Evolutionary conservation across 352 stramenopile genomes (phyloP), one percentile per base, ranked within the genome.

Genomic region (Pythium dissotocum): DNA sequence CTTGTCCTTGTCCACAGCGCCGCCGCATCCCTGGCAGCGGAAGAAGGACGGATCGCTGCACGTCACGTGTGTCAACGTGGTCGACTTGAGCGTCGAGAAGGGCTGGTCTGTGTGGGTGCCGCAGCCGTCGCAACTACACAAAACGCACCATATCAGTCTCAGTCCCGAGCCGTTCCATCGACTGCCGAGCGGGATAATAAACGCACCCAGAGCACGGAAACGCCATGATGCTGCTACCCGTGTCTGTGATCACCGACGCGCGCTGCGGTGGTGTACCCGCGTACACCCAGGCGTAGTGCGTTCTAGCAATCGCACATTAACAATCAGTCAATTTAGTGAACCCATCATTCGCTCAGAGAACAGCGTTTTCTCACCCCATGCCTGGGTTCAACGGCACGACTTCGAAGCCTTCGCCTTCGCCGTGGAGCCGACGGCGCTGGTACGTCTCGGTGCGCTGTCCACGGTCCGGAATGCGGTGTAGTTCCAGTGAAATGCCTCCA

Each of bases 261-360:
- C 88, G 75, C 65, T 96, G 88, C 4, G 88, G 86, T 4, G 88
- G 88, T 8, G 83, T 91, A 24, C 88, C 88, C 21, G 77, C 83
- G 70, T 94, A 94, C 16, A 94, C 78, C 86, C 84, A 93, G 24
- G 88, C 87, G 55, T 94, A 96, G 64, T 96, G 88, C 21, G 88
- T 96, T 4, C 88, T 91, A 26, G 16, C 24, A 58, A 21, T 1
- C 32, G 35, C 36, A 10, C 57, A 61, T 59, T n/a, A 51, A 60
- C 24, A 12, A 28, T 64, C 28, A 64, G 30, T 40, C 18, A 28
- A 52, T 59, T 40, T 57, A 10, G 12, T 44, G 26, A 13, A 40
- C 46, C 26, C 12, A 30, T 36, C 6, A n/a, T 30, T 18, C 14
- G 24, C 21, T 38, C 24, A 0, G 28, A 5, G 33, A 24, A 8